phyloP scores from a whole-genome alignment of 192 early-diverging fungal species.

The Podila epigama region DNA sequence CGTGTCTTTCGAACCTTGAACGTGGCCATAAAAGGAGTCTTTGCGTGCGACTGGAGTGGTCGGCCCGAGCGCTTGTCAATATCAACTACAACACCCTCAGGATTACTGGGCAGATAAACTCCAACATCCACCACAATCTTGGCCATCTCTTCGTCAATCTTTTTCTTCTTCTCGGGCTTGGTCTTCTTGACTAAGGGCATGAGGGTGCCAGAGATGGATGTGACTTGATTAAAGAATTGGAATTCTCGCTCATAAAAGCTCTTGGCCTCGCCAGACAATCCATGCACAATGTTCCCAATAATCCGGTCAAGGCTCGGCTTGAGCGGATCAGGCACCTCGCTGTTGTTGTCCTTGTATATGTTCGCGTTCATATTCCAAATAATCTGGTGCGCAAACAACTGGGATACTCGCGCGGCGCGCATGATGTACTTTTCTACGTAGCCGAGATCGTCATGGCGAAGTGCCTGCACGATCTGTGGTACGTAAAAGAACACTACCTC shows the following conservation, averaged over 20 bases:
- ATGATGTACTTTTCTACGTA: slow-evolving; percentile 96
- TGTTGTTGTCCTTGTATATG: slow-evolving; percentile 60
- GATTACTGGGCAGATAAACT: slow-evolving; percentile 97
- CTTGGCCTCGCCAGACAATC: slow-evolving; percentile 85
- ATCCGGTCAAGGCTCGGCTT: slow-evolving; percentile 93
- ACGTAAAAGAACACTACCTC: slow-evolving; percentile 98
- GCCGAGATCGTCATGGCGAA: slow-evolving; percentile 86
- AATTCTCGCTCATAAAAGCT: slow-evolving; percentile 97
- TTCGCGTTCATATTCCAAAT: slow-evolving; percentile 99
- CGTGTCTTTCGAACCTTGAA: slow-evolving; percentile 82
- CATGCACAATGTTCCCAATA: slow-evolving; percentile 77
- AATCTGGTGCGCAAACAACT: slow-evolving; percentile 99
- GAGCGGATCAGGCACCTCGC: slow-evolving; percentile 73
- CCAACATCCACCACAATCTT: slow-evolving; percentile 94
- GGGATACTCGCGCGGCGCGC: slow-evolving; percentile 89
- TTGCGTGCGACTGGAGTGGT: slow-evolving; percentile 96
- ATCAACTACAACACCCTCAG: slow-evolving; percentile 91
- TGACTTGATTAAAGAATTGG: slow-evolving; percentile 93
- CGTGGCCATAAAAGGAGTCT: slow-evolving; percentile 99
- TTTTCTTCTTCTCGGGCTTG: slow-evolving; percentile 97
- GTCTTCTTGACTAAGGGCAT: slow-evolving; percentile 91
- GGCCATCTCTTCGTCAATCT: slow-evolving; percentile 97
- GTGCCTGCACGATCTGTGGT: slow-evolving; percentile 96
- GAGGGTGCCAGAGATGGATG: slow-evolving; percentile 96
- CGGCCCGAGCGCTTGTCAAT: slow-evolving; percentile 95